Base-by-base conservation (phyloP, 306 rosid genomes). In the Vigna angularis region DNA sequence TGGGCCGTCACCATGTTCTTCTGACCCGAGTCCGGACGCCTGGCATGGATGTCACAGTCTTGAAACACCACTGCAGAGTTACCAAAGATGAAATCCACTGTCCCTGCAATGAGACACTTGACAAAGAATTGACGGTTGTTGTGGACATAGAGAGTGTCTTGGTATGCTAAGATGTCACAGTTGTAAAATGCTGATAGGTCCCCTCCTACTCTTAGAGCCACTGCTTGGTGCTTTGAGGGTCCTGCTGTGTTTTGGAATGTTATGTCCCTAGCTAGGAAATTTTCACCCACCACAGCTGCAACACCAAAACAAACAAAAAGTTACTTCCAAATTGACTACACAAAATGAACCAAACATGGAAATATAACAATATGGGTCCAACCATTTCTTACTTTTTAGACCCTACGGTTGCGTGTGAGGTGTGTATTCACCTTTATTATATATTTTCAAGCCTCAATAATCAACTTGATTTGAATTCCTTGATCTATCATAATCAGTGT, bases 161-260 rank as follows among this genome's bases (percentile, higher is more conserved):
- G 98, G 85, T 83, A 92, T 1, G 97, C 98, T 3, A 95, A 57
- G 59, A 92, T 2, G 86, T 88, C 96, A 38, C 93, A 87, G 0
- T 78, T 79, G 88, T 87, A 92, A 82, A 95, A 95, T 2, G 98
- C 98, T 0, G 98, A 88, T 44, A 92, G 87, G 81, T 95, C 98
- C 0, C 88, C 89, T 22, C 98, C 98, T 0, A 91, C 98, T 2
- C 98, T 70, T 5, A 95, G 90, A 10, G 98, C 98, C 48, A 95
- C 98, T 0, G 98, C 98, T 72, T 95, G 98, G 85, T 95, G 96
- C 88, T 95, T 95, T 13, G 98, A 85, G 7, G 98, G 88, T 0
- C 98, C 98, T 0, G 98, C 98, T 7, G 97, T 82, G 97, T 95
- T 95, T 73, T 95, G 88, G 74, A 95, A 89, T 4, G 98, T 91